Evolutionary conservation across 2,329 filamentous ascomycete species (phyloP).

Genomic region (Colletotrichum higginsianum): DNA sequence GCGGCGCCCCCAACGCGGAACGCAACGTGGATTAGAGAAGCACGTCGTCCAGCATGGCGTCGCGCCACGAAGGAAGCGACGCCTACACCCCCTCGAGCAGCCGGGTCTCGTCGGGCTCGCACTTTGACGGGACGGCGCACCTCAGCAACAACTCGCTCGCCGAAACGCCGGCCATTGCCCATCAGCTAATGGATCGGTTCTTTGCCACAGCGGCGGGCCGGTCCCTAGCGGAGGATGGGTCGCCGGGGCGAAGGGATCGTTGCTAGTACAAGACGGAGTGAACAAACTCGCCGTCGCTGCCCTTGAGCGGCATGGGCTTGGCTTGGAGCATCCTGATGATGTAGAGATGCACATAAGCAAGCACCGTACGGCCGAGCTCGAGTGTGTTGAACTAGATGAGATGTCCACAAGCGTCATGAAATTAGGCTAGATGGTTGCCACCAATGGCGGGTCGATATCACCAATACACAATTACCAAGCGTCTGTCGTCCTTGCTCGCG

Average conservation of each 20-base stretch:
- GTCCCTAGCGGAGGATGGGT: background rate
- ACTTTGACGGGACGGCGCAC: slow-evolving; percentile 28
- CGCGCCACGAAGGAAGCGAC: slow-evolving; percentile 30
- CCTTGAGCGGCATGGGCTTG: background rate
- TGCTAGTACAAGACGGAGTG: slow-evolving; percentile 1
- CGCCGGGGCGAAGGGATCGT: background rate
- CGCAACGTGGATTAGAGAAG: slow-evolving; percentile 40
- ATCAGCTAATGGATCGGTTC: slow-evolving; percentile 31
- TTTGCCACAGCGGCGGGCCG: slow-evolving; percentile 19
- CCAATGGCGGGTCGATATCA: slow-evolving; percentile 10
- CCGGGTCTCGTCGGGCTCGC: slow-evolving; percentile 33
- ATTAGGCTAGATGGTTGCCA: slow-evolving; percentile 24
- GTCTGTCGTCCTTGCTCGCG: background rate
- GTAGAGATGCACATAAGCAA: slow-evolving; percentile 1
- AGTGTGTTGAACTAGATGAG: background rate
- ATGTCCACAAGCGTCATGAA: background rate
- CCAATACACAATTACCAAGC: background rate
- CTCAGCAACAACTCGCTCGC: slow-evolving; percentile 31
- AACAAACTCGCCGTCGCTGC: background rate
- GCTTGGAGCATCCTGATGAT: background rate
- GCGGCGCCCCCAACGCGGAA: slow-evolving; percentile 51
- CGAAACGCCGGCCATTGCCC: slow-evolving; percentile 35
- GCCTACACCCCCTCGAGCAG: slow-evolving; percentile 31
- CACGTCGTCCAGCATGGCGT: slow-evolving; percentile 36
- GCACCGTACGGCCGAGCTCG: background rate